Evolutionary conservation across 768 basidiomycete species (phyloP), one percentile per base, ranked within the genome.

Genomic region (Holtermanniella nyarrowii): DNA sequence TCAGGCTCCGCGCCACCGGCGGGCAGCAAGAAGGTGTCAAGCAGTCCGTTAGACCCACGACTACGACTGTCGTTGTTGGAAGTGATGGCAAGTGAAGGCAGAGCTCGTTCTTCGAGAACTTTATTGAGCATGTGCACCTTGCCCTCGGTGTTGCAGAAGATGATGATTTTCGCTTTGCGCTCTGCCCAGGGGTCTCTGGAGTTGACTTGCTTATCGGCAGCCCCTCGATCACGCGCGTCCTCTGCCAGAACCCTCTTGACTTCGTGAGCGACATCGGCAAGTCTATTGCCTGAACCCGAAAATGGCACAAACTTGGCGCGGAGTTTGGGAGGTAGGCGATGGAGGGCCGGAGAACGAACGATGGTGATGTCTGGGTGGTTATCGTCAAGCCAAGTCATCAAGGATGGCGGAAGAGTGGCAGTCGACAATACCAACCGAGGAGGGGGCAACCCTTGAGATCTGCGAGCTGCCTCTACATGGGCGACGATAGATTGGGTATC

Each of bases 401-500:
- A 66, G 2, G 84, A 78, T 26, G 80, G 77, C 5, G 90, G 89
- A 54, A 95, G 85, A 2, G 90, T 93, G 0, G 90, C 90, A 42
- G 84, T 84, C 14, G 84, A 82, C 23, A 95, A 77, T 49, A 93
- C 60, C 41, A 93, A 73, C 67, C 87, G 88, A 3, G 87, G 86
- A 20, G 67, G 84, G 83, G 54, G 16, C 54, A 43, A 48, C 5
- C 27, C 25, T 24, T 26, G 37, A 5, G 68, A 13, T 71, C 68
- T n/a, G 77, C 82, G 10, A 79, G 79, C 1, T 46, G 57, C 42
- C 83, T 79, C 77, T 43, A 89, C 81, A 57, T 85, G 84, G 2
- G 82, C 77, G 1, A 93, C 74, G 1, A 91, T 74, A 44, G 77
- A 72, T 2, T 80, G 74, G 0, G 88, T 91, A 25, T 82, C 78